Percentiles rank a stretch among this genome's conserved stretches.
phyloP scores from a whole-genome alignment of 495 filamentous ascomycete genomes.

The Parmelia sp. region DNA sequence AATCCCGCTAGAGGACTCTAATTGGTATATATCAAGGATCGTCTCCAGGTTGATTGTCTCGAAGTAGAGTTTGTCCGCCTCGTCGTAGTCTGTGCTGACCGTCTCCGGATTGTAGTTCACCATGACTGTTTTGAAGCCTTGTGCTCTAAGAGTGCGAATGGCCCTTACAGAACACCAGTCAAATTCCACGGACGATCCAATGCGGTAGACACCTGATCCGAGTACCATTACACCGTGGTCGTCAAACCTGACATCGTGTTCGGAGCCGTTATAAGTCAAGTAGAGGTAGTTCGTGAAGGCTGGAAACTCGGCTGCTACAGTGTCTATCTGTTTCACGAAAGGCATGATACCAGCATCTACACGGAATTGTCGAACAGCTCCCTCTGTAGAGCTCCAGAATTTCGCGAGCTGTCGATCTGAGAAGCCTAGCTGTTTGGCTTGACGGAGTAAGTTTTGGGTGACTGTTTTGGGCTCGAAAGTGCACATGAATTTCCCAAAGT shows the following conservation, averaged over 20 bases:
- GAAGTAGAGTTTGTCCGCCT: conserved; percentile 92
- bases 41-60: conserved; percentile 96
- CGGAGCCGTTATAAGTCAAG: conserved; percentile 86
- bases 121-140: conserved; percentile 94
- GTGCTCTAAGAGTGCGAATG: conserved; percentile 83
- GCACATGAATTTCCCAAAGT: conserved; percentile 76
- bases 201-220: conserved; percentile 94
- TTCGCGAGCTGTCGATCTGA: conserved; percentile 88
- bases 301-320: conserved; percentile 94
- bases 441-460: conserved; percentile 56
- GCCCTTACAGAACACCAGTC: conserved; percentile 99
- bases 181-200: conserved; percentile 96
- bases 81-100: conserved; percentile 91
- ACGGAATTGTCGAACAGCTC: conserved; percentile 74
- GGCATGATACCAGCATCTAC: conserved; percentile 80
- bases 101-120: conserved; percentile 97
- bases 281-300: conserved; percentile 96
- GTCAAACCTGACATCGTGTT: conserved; percentile 77
- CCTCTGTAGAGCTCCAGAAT: conserved; percentile 88
- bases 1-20: conserved; percentile 83
- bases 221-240: conserved; percentile 94
- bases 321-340: conserved; percentile 96
- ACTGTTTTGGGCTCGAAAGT: conserved; percentile 60
- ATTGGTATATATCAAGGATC: conserved; percentile 88
- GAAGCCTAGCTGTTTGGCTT: conserved; percentile 91